Conservation (phyloP, 495 filamentous ascomycete genomes). For the Podospora sp. region DNA sequence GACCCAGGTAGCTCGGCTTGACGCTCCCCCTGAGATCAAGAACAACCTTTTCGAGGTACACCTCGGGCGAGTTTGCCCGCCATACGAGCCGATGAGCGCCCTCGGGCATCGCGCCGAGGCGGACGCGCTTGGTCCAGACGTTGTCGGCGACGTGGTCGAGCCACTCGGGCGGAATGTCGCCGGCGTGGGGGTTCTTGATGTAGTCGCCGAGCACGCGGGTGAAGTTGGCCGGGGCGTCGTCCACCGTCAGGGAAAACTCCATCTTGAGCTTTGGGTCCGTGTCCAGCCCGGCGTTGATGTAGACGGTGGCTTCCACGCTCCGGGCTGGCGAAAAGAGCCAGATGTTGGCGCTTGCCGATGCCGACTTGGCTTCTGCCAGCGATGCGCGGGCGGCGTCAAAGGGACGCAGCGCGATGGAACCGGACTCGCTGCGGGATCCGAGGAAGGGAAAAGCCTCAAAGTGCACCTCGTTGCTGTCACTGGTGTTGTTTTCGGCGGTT, state of each 20-base stretch:
- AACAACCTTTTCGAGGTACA: constrained; percentile 64
- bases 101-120: constrained; percentile 34
- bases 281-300: constrained; percentile 44
- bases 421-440: constrained; percentile 51
- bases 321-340: constrained; percentile 51
- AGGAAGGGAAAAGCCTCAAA: constrained; percentile 43
- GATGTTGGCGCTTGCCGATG: constrained; percentile 55
- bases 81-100: constrained; percentile 55
- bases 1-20: constrained; percentile 59
- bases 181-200: constrained; percentile 41
- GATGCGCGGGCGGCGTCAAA: constrained; percentile 40
- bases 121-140: constrained; percentile 57
- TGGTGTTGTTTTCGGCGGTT: constrained; percentile 34
- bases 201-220: constrained; percentile 49
- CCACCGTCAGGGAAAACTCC: constrained; percentile 49
- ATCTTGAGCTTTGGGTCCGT: constrained; percentile 35
- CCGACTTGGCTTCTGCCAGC: constrained; percentile 36
- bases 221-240: constrained; percentile 47
- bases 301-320: constrained; percentile 55
- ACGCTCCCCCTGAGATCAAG: constrained; percentile 58
- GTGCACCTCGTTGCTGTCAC: constrained; percentile 22
- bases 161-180: constrained; percentile 57
- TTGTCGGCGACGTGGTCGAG: constrained; percentile 51
- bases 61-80: constrained; percentile 55
- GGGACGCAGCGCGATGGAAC: constrained; percentile 52